phyloP scores from a whole-genome alignment of 108 stramenopile species.

The Skeletonema potamos region DNA sequence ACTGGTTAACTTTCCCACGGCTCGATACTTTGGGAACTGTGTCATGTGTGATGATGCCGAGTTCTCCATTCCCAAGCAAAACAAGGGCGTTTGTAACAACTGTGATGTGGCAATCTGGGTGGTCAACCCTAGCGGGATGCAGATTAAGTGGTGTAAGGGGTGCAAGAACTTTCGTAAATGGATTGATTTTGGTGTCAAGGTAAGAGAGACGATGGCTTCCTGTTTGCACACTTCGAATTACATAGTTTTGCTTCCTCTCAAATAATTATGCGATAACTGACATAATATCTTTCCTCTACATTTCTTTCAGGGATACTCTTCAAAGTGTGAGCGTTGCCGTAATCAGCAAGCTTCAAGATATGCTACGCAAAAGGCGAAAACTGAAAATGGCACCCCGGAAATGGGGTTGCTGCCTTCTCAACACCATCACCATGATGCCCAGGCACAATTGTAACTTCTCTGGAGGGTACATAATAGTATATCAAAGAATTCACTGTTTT shows the following conservation, averaged over 20 bases:
- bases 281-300: not conserved
- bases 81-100: conserved; percentile 45
- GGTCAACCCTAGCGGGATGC: conserved; percentile 25
- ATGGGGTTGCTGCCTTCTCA: not conserved
- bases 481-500: not conserved
- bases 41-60: conserved; percentile 49
- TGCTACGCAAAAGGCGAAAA: conserved; percentile 6
- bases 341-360: conserved; percentile 32
- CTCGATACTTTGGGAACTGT: conserved; percentile 34
- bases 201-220: conserved; percentile 19
- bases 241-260: not conserved
- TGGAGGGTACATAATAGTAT: not conserved
- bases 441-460: not conserved
- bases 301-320: conserved; percentile 34
- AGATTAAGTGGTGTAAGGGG: conserved; percentile 51
- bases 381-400: not conserved
- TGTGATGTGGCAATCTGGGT: conserved; percentile 46
- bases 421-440: not conserved
- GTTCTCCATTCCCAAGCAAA: conserved; percentile 38
- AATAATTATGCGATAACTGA: not conserved
- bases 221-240: not conserved
- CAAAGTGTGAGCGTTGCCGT: conserved; percentile 45
- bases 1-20: conserved; percentile 44
- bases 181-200: conserved; percentile 47
- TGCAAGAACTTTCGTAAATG: conserved; percentile 51